A percentile compares a stretch with the other conserved stretches of the same genome.
Evolutionary conservation across 208 protist genomes (phyloP).

Genomic region (Leishmania aethiopica): DNA sequence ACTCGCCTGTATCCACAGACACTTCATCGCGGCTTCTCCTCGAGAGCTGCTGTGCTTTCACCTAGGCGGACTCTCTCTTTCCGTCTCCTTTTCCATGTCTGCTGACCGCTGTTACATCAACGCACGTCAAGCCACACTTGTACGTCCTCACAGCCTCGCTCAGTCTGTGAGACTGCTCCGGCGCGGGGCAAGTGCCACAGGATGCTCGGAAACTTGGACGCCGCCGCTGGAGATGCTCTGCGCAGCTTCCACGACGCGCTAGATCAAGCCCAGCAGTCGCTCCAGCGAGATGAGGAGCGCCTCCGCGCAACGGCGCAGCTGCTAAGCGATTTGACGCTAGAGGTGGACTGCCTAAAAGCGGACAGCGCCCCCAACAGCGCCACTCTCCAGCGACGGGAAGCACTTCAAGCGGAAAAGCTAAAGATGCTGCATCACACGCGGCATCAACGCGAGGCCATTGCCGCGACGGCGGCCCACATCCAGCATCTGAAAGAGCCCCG

Average conservation of each 20-base stretch:
- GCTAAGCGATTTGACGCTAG: conserved; percentile 17
- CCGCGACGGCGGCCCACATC: conserved; percentile 24
- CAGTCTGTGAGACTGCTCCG: background rate
- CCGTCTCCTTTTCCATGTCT: background rate
- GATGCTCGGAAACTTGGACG: conserved; percentile 49
- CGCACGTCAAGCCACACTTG: background rate
- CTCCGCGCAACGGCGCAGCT: conserved; percentile 14
- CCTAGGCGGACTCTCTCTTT: background rate
- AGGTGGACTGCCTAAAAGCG: conserved; percentile 15
- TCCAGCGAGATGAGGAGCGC: conserved; percentile 46
- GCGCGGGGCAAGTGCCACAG: background rate
- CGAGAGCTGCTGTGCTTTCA: background rate
- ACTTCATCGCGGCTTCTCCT: background rate
- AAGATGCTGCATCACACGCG: conserved; percentile 27
- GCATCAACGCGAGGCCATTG: conserved; percentile 24
- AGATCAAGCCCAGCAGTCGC: conserved; percentile 32
- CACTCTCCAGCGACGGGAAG: conserved; percentile 35
- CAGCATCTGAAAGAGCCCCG: conserved; percentile 33
- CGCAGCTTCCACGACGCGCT: conserved; percentile 46
- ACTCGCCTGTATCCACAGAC: background rate
- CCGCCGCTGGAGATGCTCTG: conserved; percentile 38
- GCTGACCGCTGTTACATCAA: background rate
- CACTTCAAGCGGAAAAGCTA: conserved; percentile 40
- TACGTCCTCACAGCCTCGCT: background rate
- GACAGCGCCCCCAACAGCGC: conserved; percentile 23